Evolutionary conservation across 1,139 yeast genomes (phyloP), one percentile per base, ranked within the genome.

Genomic region (Lodderomyces theae): DNA sequence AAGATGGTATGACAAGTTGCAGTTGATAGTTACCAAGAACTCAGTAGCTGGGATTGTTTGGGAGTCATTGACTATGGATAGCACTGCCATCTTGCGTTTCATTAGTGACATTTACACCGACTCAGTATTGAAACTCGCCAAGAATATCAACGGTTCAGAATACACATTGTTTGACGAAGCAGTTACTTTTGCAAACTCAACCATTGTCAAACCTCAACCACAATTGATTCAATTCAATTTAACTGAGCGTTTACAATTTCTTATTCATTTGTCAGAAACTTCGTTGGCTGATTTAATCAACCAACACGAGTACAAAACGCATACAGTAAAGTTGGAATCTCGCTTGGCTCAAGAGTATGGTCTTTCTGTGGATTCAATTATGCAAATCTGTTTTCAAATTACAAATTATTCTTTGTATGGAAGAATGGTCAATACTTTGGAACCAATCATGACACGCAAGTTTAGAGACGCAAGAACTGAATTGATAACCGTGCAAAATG

Each of bases 1-100:
- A 10, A 69, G 94, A 52, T 84, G 90, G 86, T 84, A 82, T 55
- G 94, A 85, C 57, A 85, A 85, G 56, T 61, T 85, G 40, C 90
- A 84, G 56, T 56, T 85, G 34, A 72, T 85, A 25, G 80, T 85
- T 9, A 81, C 90, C 1, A 69, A 71, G 39, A 85, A 83, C 56
- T 75, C 88, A 0, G 82, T 81, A 37, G 89, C 89, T 1, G 89
- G 89, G 11, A 77, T 85, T 21, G 82, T 82, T 26, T 85, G 90
- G 86, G 77, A 72, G 50, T 80, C 86, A 2, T 77, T 85, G 31
- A 77, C 84, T n/a, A 82, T 84, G 74, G 92, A 85, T 58, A 84
- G 87, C 37, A 84, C 90, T 2, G 81, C 86, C 0, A 86, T 83
- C 11, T 63, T 85, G 47, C 65, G 94, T 43, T 85, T 82, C 52